Evolutionary conservation across 306 rosid species (phyloP), one percentile per base, ranked within the genome.

Genomic region (Hippophae rhamnoides): DNA sequence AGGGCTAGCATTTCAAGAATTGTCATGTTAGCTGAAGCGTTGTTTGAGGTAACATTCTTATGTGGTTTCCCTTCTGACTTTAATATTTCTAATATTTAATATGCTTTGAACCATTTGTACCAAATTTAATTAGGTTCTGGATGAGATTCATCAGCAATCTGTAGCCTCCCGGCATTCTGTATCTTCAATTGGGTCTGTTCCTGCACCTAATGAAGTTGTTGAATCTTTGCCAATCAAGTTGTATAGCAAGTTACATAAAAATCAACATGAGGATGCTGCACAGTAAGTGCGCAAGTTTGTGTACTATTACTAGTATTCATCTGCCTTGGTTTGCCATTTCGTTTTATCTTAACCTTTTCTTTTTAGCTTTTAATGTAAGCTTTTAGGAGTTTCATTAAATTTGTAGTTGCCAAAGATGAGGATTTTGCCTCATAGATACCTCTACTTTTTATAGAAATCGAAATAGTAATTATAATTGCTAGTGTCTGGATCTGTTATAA

Each of bases 131-230:
- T 93, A 93, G 99, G 99, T 93, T 86, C 95, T 93, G 97, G 99
- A 93, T 93, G 99, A 93, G 84, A 93, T 93, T 86, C 99, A 93
- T 85, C 99, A 93, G 97, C 99, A 93, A 82, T 86, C 99, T 49
- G 94, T 82, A 60, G 99, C 99, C 55, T 80, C 99, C 63, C 97
- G 89, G 23, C 95, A 90, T 58, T 86, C 97, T 66, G 90, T 89
- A 52, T 89, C 99, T 68, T 84, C 97, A 31, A 88, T 88, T 60
- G 99, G 99, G 70, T 93, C 99, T 74, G 76, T 89, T 75, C 99
- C 99, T 52, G 99, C 99, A 2, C 99, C 94, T 13, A 78, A 64
- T 68, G 97, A 89, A 75, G 87, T 82, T 74, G 99, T 93, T 51
- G 99, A 93, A 69, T 89, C 99, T 69, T 75, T 93, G 79, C 99